Conservation (phyloP, 2,329 filamentous ascomycete species). For the Venturia nashicola region DNA sequence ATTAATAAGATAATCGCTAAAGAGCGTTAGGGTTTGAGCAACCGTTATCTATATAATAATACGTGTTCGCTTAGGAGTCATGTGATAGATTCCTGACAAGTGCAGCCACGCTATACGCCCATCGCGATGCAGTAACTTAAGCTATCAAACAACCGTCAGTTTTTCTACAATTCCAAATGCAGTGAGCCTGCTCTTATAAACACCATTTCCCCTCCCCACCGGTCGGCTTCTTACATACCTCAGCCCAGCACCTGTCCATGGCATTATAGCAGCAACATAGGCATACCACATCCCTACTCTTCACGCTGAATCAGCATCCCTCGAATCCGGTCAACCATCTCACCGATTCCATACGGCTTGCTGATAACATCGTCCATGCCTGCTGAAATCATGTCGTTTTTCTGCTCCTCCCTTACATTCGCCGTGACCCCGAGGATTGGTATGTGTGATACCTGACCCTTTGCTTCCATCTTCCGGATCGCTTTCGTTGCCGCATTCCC, state of each 20-base stretch:
- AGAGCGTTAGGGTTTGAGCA: too few species aligned
- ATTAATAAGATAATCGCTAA: too few species aligned
- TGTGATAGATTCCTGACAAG: too few species aligned
- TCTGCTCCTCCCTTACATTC: slow-evolving; percentile 10
- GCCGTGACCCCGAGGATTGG: slow-evolving; percentile 11
- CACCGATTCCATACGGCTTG: slow-evolving; percentile 23
- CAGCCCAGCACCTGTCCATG: not conserved
- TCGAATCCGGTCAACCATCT: slow-evolving; percentile 14
- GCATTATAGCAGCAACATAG: not conserved
- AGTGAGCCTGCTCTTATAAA: not conserved
- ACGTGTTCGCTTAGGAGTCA: too few species aligned
- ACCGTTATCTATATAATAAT: too few species aligned
- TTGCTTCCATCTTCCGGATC: slow-evolving; percentile 8
- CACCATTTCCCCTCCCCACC: not conserved
- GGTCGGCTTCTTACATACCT: not conserved
- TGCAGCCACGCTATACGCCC: not conserved
- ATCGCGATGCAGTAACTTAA: not conserved
- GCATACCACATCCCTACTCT: not conserved
- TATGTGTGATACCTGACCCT: slow-evolving; percentile 6
- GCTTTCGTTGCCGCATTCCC: slow-evolving; percentile 6
- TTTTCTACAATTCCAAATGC: not conserved
- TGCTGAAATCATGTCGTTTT: not conserved
- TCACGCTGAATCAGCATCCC: not conserved
- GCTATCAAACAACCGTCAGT: not conserved
- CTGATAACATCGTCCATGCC: slow-evolving; percentile 14